Evolutionary conservation across 768 basidiomycete species (phyloP), one percentile per base, ranked within the genome.

Genomic region (Phanerochaete carnosa): DNA sequence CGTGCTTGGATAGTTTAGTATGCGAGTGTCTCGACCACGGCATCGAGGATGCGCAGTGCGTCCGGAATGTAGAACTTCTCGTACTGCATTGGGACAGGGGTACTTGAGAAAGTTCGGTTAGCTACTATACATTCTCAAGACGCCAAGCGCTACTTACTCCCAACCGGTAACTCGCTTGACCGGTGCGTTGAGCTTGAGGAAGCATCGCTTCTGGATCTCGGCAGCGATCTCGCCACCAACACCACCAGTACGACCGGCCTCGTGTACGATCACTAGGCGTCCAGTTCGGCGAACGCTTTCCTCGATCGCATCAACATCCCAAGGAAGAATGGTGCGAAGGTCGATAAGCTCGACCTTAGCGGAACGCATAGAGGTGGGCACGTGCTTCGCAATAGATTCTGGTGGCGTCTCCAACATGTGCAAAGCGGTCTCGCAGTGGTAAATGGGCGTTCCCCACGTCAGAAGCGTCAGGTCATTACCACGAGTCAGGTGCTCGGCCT

Each of bases 61-160:
- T 97, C 95, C 0, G 95, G 95, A 67, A 95, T 87, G 74, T 90
- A 86, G 74, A 97, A 96, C 74, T 92, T 95, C 77, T 98, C 95
- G 67, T 85, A 97, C 58, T 89, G 87, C 64, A 97, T 76, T 35
- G 85, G 89, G 25, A 86, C 86, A 2, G 94, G 94, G n/a, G 87
- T 84, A 65, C 92, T 95, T 29, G 25, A 50, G 45, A 49, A 32
- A 39, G 35, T 15, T 25, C 23, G 16, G 45, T 64, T 26, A 50
- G 58, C 26, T 53, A 49, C 53, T 49, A 47, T 15, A 52, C 56
- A 57, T 49, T 19, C 16, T 46, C 9, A 30, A 23, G 28, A 33
- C 45, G 49, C 33, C 63, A 57, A 55, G 58, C 32, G 29, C 47
- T 49, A 88, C 94, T 82, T 68, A 95, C 94, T 97, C 95, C 95